Evolutionary conservation across 2,329 filamentous ascomycete genomes (phyloP), one percentile per base, ranked within the genome.

Genomic region (Alternaria ethzedia): DNA sequence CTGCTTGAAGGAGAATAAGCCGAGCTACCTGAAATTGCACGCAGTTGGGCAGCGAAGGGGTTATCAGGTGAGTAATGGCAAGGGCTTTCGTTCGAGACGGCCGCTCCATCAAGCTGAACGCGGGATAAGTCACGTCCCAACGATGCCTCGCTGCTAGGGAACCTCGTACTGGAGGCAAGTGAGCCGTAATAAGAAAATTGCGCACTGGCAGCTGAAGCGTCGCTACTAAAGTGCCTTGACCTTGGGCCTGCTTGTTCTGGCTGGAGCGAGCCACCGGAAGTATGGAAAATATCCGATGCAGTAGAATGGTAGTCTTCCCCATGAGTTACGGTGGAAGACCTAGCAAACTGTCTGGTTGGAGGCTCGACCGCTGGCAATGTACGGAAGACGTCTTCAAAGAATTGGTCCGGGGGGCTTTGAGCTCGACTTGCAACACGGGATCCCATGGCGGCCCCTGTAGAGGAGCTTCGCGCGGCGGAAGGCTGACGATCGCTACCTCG

Each of bases 111-210:
- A 45, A 70, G 70, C 51, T 76, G 75, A n/a, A 68, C 55, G 2
- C 68, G 61, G 6, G 44, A 56, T 23, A 68, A 28, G 12, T 63
- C 57, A 15, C 50, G 17, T 28, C 68, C 67, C 15, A n/a, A 23
- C 15, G 71, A 66, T 8, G 70, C 59, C 41, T 66, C 67, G 32
- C 69, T 66, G 64, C 75, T 77, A 20, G 75, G 66, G 15, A 71
- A 61, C 28, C 71, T 67, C 21, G 70, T 74, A 26, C 63, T 69
- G 13, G 76, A 54, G 17, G 60, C 69, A 49, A 78, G 67, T 55
- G 63, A 66, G 26, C 76, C 74, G 51, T 78, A 79, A 36, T 69
- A 75, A 7, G 76, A 78, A 50, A 75, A 79, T n/a, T 71, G 64
- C 25, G 68, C 62, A 57, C 75, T 78, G n/a, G 64, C 63, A 36